phyloP scores from a whole-genome alignment of 257 asterid genomes.

The Capsicum rhomboideum region DNA sequence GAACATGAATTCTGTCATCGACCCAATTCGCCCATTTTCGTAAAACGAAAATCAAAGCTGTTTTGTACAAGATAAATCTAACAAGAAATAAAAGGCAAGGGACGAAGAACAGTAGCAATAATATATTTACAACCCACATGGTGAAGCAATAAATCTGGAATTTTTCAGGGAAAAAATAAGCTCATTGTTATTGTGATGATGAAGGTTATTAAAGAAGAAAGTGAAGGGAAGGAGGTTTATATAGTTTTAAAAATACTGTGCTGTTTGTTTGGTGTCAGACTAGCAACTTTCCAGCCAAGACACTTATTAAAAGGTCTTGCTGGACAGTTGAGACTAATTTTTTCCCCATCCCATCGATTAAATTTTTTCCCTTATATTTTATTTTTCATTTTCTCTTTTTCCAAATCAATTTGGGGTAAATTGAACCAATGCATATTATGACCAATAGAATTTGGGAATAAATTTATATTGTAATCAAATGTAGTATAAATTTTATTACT shows the following conservation, averaged over 20 bases:
- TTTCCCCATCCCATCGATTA: background rate
- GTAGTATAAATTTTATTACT: too few relatives aligned
- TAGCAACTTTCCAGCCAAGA: conserved; percentile 14
- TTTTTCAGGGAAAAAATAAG: background rate
- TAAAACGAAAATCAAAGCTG: conserved; percentile 50
- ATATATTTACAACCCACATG: conserved; percentile 24
- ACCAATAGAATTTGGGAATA: too few relatives aligned
- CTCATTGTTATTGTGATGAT: background rate
- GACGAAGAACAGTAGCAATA: conserved; percentile 13
- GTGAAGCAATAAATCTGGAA: background rate
- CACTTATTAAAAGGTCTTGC: background rate
- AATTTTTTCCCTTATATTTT: conserved; percentile 2
- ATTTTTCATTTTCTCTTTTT: background rate
- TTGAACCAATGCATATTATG: too few relatives aligned
- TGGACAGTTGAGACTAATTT: background rate
- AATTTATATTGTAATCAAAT: too few relatives aligned
- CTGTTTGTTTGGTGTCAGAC: background rate
- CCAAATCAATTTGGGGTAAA: background rate
- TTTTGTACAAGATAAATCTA: conserved; percentile 50
- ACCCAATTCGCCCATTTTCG: conserved; percentile 45
- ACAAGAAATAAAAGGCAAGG: conserved; percentile 14
- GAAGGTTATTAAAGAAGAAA: background rate
- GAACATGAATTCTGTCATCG: conserved; percentile 56
- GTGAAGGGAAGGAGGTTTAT: background rate
- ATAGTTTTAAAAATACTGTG: background rate